These are phyloP conservation scores for Pythium vanterpoolii DNA, from an alignment of 352 stramenopile genomes.

Conservation along the genomic window DNA sequence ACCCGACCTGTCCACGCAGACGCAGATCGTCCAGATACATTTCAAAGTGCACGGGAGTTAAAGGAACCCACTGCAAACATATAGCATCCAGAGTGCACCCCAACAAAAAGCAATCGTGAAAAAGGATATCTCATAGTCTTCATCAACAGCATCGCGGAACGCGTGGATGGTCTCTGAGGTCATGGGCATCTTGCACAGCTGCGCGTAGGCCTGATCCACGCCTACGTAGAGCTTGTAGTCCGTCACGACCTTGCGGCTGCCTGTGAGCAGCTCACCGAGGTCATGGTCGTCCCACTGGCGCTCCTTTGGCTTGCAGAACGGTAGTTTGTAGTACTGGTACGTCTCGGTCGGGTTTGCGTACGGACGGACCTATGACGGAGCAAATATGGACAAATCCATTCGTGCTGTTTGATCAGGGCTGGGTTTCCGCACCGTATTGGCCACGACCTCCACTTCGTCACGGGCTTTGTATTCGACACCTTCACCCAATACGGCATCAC, in stretches of 20 bases:
- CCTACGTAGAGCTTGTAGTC: constrained; percentile 83
- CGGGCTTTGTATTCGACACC: constrained; percentile 23
- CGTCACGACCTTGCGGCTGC: constrained; percentile 91
- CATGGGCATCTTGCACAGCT: constrained; percentile 89
- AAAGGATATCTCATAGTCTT: constrained; percentile 92
- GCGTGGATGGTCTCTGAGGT: constrained; percentile 72
- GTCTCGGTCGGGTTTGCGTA: constrained; percentile 98
- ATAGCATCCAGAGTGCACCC: not conserved
- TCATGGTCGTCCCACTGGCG: constrained; percentile 87
- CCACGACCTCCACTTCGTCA: constrained; percentile 67
- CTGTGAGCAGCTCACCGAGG: constrained; percentile 94
- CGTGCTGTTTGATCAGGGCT: not conserved
- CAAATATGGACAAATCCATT: not conserved
- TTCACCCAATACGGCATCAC: constrained; percentile 2
- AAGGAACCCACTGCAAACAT: constrained; percentile 12
- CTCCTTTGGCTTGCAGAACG: constrained; percentile 91
- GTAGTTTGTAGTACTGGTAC: constrained; percentile 98
- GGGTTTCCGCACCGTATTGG: constrained; percentile 58
- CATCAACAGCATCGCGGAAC: constrained; percentile 95
- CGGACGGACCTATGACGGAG: constrained; percentile 61
- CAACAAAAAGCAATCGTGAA: constrained; percentile 1
- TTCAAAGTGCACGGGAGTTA: constrained; percentile 81
- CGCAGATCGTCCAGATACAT: constrained; percentile 98
- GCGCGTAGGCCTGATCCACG: constrained; percentile 78
- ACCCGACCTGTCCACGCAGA: constrained; percentile 94